Percentiles rank a stretch among this genome's conserved stretches.
Evolutionary conservation across 1,284 basidiomycete genomes (phyloP).

Genomic region (Sanghuangporus sanghuang): DNA sequence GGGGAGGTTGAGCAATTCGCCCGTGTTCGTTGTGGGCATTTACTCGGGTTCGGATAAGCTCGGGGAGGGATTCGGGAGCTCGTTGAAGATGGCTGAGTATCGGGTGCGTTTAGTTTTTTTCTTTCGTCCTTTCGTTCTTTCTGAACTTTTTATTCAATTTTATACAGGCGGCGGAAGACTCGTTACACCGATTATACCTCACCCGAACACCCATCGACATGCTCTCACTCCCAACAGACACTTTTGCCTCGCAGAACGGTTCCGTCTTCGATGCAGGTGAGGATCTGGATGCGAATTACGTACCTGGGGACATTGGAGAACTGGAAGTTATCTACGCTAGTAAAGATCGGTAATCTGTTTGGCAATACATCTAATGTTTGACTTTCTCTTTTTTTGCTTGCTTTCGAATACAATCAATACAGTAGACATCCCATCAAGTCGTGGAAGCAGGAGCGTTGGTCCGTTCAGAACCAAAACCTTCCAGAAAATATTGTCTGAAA

Average conservation of each 20-base stretch:
- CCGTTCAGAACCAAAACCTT: background rate
- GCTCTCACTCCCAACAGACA: conserved; percentile 63
- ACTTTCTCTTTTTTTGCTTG: background rate
- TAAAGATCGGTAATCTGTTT: conserved; percentile 18
- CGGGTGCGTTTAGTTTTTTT: conserved; percentile 62
- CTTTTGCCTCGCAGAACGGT: conserved; percentile 51
- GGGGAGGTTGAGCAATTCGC: conserved; percentile 83
- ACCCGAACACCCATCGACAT: conserved; percentile 65
- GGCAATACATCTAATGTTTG: background rate
- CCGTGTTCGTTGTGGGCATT: conserved; percentile 91
- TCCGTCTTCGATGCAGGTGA: conserved; percentile 35
- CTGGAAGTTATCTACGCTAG: conserved; percentile 67
- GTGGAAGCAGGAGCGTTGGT: background rate
- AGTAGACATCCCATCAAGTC: background rate
- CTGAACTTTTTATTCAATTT: conserved; percentile 1
- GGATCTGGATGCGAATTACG: conserved; percentile 37
- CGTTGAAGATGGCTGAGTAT: conserved; percentile 93
- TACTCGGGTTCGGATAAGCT: conserved; percentile 87
- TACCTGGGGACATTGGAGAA: conserved; percentile 49
- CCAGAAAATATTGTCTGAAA: too few relatives aligned
- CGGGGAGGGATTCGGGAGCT: conserved; percentile 93
- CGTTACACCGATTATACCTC: conserved; percentile 76
- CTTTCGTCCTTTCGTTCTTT: background rate
- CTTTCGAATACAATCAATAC: background rate
- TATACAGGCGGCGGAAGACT: conserved; percentile 76